Percentiles rank a stretch among this genome's conserved stretches.
Conservation (phyloP, 257 asterid species). For the Ophiorrhiza pumila region DNA sequence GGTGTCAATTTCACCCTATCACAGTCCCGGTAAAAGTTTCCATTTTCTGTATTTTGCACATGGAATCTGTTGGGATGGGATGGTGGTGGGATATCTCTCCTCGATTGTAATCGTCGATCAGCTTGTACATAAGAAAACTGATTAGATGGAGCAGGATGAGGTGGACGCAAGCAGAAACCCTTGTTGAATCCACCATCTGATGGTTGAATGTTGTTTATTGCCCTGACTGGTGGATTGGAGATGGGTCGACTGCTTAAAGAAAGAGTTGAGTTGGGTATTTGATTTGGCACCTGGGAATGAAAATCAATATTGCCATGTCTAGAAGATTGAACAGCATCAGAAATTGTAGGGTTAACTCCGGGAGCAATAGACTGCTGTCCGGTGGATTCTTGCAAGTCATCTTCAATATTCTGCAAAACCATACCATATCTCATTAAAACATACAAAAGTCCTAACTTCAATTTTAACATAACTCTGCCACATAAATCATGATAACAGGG, state of each 20-base stretch:
- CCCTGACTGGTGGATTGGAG: constrained; percentile 38
- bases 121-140: constrained; percentile 74
- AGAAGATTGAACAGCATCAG: constrained; percentile 42
- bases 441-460: constrained; percentile 1
- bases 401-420: constrained; percentile 45
- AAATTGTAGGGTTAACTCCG: constrained; percentile 29
- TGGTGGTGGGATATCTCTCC: constrained; percentile 52
- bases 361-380: constrained; percentile 35
- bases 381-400: constrained; percentile 33
- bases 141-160: constrained; percentile 87
- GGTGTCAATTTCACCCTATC: constrained; percentile 49
- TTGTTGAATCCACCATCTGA: constrained; percentile 47
- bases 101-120: constrained; percentile 48
- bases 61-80: constrained; percentile 58
- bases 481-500: not conserved
- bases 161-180: constrained; percentile 75
- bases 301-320: constrained; percentile 41
- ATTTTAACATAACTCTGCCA: not conserved
- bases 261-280: constrained; percentile 34
- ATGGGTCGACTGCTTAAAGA: constrained; percentile 41
- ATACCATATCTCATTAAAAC: constrained; percentile 11
- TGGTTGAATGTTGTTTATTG: constrained; percentile 37
- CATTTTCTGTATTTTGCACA: constrained; percentile 49
- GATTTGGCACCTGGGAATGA: constrained; percentile 45
- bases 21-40: constrained; percentile 50